Evolutionary conservation across 805 yeast genomes (phyloP), one percentile per base, ranked within the genome.

Genomic region (Kazachstania kunashirensis): DNA sequence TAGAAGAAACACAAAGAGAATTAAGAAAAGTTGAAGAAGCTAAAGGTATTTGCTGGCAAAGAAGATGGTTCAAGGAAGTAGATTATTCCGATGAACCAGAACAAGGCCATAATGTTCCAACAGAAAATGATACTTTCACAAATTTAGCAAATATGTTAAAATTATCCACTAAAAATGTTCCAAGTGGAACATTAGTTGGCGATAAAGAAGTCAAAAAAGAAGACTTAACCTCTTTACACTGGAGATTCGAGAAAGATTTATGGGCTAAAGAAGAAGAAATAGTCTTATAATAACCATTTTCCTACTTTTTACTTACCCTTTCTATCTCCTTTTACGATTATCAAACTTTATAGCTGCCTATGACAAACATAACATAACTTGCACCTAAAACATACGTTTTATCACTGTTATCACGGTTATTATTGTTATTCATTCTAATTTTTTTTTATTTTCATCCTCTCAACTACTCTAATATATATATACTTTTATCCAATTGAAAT

Each of bases 1-100:
- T 92, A 47, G 98, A 92, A 66, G 82, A 84, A 55, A 74, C 68
- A 20, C 96, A 92, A 67, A 78, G 98, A 56, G 88, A 77, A 37
- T 57, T 81, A 59, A 76, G 98, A 57, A 77, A 75, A 61, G 59
- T 66, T 39, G 98, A 92, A 64, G 62, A 66, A 43, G 84, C 70
- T 29, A 62, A 70, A 11, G 92, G 84, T 27, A 55, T 59, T 16
- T 55, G 57, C 35, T 92, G 98, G 98, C 62, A 74, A 49, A 74
- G 78, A 46, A 75, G 92, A 61, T 92, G 95, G 92, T 92, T 89
- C 61, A 73, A 71, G 33, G 64, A 64, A 42, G 54, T 65, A 20
- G 72, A 72, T 47, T 62, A 70, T 40, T 44, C 61, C 5, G 34
- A 34, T n/a, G 33, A 28, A n/a, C 43, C 50, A 16, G 47, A 50